Base-by-base conservation (phyloP, 2,329 filamentous ascomycete species). In the Dendryphion nanum region DNA sequence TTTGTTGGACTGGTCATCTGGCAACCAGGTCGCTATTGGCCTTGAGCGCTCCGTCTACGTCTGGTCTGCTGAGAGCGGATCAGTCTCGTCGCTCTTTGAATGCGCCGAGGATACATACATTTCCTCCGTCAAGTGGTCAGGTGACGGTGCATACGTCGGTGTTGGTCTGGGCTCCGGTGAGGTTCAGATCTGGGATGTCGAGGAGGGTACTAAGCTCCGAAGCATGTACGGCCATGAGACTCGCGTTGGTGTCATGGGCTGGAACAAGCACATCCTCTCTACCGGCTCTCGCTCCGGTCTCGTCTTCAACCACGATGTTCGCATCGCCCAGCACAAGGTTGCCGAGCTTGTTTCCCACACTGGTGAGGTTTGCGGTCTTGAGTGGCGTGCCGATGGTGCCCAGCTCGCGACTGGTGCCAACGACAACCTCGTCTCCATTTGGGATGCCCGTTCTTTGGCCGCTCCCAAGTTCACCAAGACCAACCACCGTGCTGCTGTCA, bases 391-490 rank as follows among this genome's bases (percentile, higher is more conserved):
- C 14, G 93, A 98, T 63, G 93, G 93, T 53, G 88, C 91, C 37
- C 93, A 97, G 76, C 85, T 98, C 44, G 93, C 93, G 37, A 97
- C 93, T 38, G 93, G 93, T 59, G 93, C 90, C 67, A 98, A 98
- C 63, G 93, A 98, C 78, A 98, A 98, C 77, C 78, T 98, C 38
- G 93, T 98, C 52, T 94, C 88, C 59, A 98, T 98, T 73, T 98
- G 93, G 93, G 93, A 98, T 68, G 91, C 93, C 39, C 89, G 93
- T 35, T 93, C 89, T 6, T 78, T 98, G 43, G 83, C 82, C 14
- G 90, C 94, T 7, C 93, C 93, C 66, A 97, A 97, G 74, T 97
- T 97, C 77, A 93, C 89, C 71, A 98, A 98, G 83, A 95, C 91
- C 63, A 98, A 98, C 79, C 93, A 98, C 78, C 93, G 93, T 71